phyloP scores from a whole-genome alignment of 2,329 filamentous ascomycete genomes.

The Talaromyces sp. region DNA sequence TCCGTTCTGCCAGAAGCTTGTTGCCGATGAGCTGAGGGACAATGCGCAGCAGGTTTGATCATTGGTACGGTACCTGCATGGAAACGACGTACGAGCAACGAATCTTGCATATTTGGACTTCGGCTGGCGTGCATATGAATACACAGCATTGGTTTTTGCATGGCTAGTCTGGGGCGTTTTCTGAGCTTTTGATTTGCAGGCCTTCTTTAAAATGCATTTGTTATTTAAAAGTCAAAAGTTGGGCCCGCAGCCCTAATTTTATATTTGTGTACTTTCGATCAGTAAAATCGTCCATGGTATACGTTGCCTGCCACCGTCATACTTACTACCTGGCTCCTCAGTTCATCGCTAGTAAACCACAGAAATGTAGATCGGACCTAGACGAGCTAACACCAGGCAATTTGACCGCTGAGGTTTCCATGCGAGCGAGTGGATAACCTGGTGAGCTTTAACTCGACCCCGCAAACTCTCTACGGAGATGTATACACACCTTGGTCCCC shows the following conservation, averaged over 20 bases:
- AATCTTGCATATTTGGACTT: neutral
- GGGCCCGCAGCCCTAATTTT: neutral
- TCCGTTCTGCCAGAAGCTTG: slow-evolving; percentile 30
- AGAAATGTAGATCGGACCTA: too few species aligned
- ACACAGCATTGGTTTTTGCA: neutral
- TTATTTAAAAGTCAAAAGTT: neutral
- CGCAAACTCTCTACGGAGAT: neutral
- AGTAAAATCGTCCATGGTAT: too few species aligned
- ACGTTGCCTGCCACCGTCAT: too few species aligned
- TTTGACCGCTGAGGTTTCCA: neutral
- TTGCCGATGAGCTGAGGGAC: neutral
- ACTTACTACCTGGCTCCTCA: too few species aligned
- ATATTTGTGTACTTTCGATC: neutral
- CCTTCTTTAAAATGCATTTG: neutral
- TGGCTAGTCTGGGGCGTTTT: too few species aligned
- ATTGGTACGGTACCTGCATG: neutral
- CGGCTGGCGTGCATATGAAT: slow-evolving; percentile 1
- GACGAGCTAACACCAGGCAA: neutral
- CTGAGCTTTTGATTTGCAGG: neutral
- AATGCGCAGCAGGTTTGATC: neutral
- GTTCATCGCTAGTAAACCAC: too few species aligned
- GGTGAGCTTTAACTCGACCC: neutral
- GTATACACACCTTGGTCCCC: too few species aligned
- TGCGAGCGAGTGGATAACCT: neutral
- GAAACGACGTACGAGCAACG: neutral